phyloP scores from a whole-genome alignment of 2,329 filamentous ascomycete species.

The Aspergillus ibericus region DNA sequence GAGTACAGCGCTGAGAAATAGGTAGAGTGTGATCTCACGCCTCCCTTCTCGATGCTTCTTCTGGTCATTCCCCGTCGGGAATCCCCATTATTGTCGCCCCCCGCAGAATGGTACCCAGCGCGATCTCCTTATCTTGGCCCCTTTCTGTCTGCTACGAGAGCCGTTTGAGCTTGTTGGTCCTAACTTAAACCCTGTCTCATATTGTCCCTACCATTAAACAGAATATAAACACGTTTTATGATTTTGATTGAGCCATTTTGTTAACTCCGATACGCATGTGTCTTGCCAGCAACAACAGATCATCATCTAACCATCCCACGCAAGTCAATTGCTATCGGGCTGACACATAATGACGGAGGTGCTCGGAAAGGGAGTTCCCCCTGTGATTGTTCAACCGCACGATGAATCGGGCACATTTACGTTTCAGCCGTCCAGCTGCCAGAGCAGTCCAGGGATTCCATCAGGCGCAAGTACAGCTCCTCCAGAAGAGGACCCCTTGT shows the following conservation, averaged over 20 bases:
- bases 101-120: background rate
- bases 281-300: background rate
- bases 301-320: background rate
- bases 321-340: background rate
- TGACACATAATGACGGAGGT: conserved; percentile 1
- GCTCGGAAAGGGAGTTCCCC: background rate
- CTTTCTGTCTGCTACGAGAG: background rate
- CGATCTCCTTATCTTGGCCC: background rate
- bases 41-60: conserved; percentile 4
- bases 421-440: background rate
- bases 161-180: background rate
- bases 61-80: background rate
- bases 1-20: background rate
- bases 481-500: conserved; percentile 3
- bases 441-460: background rate
- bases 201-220: background rate
- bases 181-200: background rate
- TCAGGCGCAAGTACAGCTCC: background rate
- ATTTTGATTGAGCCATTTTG: background rate
- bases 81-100: background rate
- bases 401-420: background rate
- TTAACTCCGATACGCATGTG: background rate
- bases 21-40: background rate
- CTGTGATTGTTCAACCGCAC: background rate
- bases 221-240: background rate